Conservation (phyloP, 257 asterid genomes). For the Euphrasia confusa region DNA sequence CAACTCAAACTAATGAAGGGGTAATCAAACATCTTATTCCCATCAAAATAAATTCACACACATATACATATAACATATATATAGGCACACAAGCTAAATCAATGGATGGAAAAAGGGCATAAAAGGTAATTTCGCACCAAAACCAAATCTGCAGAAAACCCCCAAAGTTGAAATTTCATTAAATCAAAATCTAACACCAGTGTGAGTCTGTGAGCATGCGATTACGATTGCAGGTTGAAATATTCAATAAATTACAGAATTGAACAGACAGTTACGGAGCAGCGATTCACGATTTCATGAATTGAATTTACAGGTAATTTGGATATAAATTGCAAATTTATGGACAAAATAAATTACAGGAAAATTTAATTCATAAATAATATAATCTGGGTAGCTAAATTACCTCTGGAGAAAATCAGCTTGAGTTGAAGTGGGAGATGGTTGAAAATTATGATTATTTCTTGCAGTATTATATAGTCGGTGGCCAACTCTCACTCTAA, state of each 20-base stretch:
- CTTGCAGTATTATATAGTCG: conserved; percentile 16
- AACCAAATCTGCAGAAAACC: neutral
- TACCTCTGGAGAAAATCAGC: conserved; percentile 25
- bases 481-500: neutral
- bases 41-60: too few relatives aligned
- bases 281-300: conserved; percentile 6
- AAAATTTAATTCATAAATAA: neutral
- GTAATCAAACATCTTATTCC: neutral
- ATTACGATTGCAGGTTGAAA: neutral
- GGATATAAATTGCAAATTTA: neutral
- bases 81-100: too few relatives aligned
- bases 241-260: conserved; percentile 1
- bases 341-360: neutral
- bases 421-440: conserved; percentile 20
- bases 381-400: neutral
- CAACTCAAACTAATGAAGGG: conserved; percentile 1
- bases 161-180: conserved; percentile 1
- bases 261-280: neutral
- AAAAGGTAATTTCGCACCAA: conserved; percentile 14
- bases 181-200: conserved; percentile 4
- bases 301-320: neutral
- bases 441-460: neutral
- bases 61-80: too few relatives aligned
- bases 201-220: neutral
- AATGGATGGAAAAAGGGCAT: neutral